These are phyloP conservation scores for Linnemannia exigua DNA, from an alignment of 192 early-diverging fungal genomes.

Conservation along the genomic window DNA sequence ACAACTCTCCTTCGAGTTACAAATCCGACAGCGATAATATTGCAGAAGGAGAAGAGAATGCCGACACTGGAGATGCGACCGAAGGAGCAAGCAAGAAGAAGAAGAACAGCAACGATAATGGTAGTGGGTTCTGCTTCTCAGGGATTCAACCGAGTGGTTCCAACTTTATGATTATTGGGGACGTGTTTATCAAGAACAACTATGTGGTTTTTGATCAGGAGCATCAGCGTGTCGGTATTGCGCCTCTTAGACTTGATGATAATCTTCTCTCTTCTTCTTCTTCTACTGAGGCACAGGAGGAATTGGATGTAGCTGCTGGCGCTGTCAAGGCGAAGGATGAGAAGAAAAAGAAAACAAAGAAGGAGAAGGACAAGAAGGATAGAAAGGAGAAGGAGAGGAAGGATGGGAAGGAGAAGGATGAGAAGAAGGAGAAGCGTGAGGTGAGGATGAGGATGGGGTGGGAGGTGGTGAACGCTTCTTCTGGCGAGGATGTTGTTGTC, in stretches of 20 bases:
- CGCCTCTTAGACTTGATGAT: constrained; percentile 19
- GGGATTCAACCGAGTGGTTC: constrained; percentile 34
- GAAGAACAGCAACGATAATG: background rate
- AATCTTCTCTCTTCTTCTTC: background rate
- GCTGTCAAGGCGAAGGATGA: background rate
- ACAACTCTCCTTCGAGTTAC: background rate
- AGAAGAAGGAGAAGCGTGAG: background rate
- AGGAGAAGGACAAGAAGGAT: background rate
- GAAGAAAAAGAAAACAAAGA: background rate
- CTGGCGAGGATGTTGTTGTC: background rate
- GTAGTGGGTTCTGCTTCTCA: constrained; percentile 22
- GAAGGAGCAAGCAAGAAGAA: background rate
- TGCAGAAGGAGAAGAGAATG: background rate
- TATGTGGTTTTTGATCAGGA: constrained; percentile 71
- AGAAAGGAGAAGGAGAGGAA: background rate
- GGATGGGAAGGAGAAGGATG: background rate
- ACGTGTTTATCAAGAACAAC: constrained; percentile 70
- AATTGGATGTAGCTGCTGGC: too few relatives aligned
- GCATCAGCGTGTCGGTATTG: constrained; percentile 65
- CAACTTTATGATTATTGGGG: constrained; percentile 65
- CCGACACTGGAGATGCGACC: background rate
- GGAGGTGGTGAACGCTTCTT: background rate
- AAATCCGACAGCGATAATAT: too few relatives aligned
- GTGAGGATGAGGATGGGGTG: constrained; percentile 2
- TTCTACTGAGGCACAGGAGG: background rate